phyloP scores from a whole-genome alignment of 1,284 basidiomycete species.

The Golubevia pallescens region DNA sequence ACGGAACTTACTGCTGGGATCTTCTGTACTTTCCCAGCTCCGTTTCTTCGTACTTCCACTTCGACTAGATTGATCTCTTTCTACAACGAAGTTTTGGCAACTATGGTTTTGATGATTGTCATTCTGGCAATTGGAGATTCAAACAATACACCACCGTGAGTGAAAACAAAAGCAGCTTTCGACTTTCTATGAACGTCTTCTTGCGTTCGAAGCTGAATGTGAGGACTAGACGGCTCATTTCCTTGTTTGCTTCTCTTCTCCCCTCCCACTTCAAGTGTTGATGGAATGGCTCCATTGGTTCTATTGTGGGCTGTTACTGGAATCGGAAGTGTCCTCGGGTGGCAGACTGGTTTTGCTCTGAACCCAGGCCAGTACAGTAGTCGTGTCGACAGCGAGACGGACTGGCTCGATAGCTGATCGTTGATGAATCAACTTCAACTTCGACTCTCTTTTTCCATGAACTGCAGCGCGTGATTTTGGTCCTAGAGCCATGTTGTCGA shows the following conservation, averaged over 20 bases:
- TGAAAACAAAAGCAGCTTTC: neutral
- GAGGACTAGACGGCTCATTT: too few species aligned
- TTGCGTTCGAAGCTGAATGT: too few species aligned
- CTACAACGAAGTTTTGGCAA: slow-evolving; percentile 20
- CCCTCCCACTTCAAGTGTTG: too few species aligned
- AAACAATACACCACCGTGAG: slow-evolving; percentile 13
- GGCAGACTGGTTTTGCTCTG: neutral
- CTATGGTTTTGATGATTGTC: slow-evolving; percentile 17
- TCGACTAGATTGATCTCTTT: slow-evolving; percentile 7
- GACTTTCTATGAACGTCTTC: too few species aligned
- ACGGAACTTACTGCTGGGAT: neutral
- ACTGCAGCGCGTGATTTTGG: neutral
- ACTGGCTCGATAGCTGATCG: too few species aligned
- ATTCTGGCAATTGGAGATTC: slow-evolving; percentile 18
- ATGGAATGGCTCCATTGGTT: neutral
- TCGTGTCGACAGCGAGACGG: neutral
- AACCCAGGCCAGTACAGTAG: neutral
- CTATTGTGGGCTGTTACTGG: neutral
- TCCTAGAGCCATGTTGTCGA: neutral
- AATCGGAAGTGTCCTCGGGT: neutral
- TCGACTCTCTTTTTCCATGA: neutral
- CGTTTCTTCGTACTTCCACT: slow-evolving; percentile 2
- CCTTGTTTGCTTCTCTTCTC: too few species aligned
- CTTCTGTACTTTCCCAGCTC: slow-evolving; percentile 5
- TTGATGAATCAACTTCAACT: too few species aligned